Base-by-base conservation (phyloP, 2,329 filamentous ascomycete genomes). In the Claviceps pazoutovae region DNA sequence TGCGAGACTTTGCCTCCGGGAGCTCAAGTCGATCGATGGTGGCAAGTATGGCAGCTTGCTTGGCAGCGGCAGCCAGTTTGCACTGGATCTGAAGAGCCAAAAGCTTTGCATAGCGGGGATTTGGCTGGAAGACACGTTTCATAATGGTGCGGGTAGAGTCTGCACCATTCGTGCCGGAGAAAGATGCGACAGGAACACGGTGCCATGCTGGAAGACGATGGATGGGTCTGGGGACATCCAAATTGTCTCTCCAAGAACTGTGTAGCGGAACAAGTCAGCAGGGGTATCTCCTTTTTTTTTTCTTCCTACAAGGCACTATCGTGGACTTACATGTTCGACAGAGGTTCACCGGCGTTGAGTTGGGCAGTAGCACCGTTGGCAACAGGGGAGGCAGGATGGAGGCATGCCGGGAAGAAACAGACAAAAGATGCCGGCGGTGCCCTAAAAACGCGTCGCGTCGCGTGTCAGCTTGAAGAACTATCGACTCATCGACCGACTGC, bases 201-300 rank as follows among this genome's bases (percentile, higher is more conserved):
- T 58, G 57, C 64, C 64, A 67, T 11, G 64, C 64, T 30, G 61
- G 64, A 19, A 53, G 57, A 41, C 60, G 60, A 23, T 51, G 56
- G 4, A 53, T 53, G 5, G 57, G 48, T n/a, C 47, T 48, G 5
- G 59, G 59, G 7, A 55, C 54, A 17, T 52, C 49, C 16, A 65
- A 49, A 26, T 47, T 44, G 7, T 56, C 55, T 9, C 44, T 55
- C 57, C 64, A 64, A 43, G 49, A 57, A 30, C 63, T 65, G 16
- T 3, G 11, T 34, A 8, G 19, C 42, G 48, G 41, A 23, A 46
- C 26, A 46, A 45, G 21, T 50, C 49, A 50, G 49, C 19, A 9
- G 38, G 11, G 6, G 16, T 37, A 9, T n/a, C 5, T 37, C 21
- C 2, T 44, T 8, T 44, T 26, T 43, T 5, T 23, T n/a, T 2